Conservation (phyloP, 75 land plant genomes). For the Azolla pinnata region DNA sequence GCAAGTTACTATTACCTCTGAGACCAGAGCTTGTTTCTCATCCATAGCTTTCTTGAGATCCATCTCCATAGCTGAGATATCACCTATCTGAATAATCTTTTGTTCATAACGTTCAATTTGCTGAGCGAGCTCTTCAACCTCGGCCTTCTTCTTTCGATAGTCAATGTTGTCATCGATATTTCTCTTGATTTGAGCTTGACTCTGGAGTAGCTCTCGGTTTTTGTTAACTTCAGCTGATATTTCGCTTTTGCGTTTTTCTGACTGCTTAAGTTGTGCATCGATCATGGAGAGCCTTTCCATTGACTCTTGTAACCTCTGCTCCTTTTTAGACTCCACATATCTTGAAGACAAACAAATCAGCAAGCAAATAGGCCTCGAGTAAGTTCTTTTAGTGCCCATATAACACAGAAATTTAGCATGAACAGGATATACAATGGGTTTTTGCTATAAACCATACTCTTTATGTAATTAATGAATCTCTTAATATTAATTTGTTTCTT, state of each 20-base stretch:
- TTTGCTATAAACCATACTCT: too few relatives aligned
- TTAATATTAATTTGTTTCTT: too few relatives aligned
- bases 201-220: slow-evolving; percentile 38
- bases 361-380: too few relatives aligned
- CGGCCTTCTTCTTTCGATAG: slow-evolving; percentile 57
- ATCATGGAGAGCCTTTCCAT: slow-evolving; percentile 43
- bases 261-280: slow-evolving; percentile 46
- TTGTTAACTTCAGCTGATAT: slow-evolving; percentile 36
- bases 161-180: slow-evolving; percentile 85
- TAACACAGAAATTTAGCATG: not conserved
- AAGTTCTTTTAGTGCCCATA: not conserved
- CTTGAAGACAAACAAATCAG: slow-evolving; percentile 29
- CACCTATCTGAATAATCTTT: slow-evolving; percentile 48
- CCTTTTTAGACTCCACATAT: slow-evolving; percentile 54
- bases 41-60: slow-evolving; percentile 44
- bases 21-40: slow-evolving; percentile 65
- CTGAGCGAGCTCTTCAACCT: slow-evolving; percentile 50
- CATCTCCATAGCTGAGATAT: slow-evolving; percentile 44
- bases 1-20: slow-evolving; percentile 53
- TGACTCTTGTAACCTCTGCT: slow-evolving; percentile 43
- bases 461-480: too few relatives aligned
- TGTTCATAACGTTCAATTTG: slow-evolving; percentile 68
- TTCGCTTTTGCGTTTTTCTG: slow-evolving; percentile 44
- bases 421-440: too few relatives aligned
- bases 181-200: slow-evolving; percentile 62